phyloP scores from a whole-genome alignment of 371 early-diverging fungal genomes.

The Smittium mucronatum region DNA sequence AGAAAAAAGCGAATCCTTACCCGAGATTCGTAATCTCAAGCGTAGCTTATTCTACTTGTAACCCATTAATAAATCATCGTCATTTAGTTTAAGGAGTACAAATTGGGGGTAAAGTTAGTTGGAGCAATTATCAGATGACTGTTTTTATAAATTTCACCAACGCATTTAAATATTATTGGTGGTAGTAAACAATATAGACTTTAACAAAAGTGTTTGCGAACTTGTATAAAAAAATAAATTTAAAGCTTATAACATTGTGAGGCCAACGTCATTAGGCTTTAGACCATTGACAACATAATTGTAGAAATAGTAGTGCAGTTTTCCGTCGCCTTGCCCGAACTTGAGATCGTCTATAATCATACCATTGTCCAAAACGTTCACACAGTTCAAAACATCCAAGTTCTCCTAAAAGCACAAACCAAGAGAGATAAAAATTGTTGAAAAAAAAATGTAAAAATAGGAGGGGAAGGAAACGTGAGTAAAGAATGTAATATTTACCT shows the following conservation, averaged over 20 bases:
- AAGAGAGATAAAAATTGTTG: background rate
- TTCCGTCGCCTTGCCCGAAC: conserved; percentile 88
- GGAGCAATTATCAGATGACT: too few species aligned
- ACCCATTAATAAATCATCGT: too few species aligned
- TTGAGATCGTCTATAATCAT: conserved; percentile 62
- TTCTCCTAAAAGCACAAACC: conserved; percentile 1
- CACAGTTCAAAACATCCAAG: conserved; percentile 87
- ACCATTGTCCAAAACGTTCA: conserved; percentile 74
- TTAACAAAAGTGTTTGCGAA: too few species aligned
- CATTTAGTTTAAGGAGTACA: too few species aligned
- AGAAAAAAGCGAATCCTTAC: too few species aligned
- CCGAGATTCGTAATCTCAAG: too few species aligned
- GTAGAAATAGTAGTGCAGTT: conserved; percentile 86
- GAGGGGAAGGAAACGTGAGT: background rate
- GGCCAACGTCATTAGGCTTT: conserved; percentile 52
- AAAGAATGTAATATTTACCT: conserved; percentile 29
- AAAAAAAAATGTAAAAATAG: background rate
- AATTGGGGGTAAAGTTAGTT: too few species aligned
- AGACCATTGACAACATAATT: conserved; percentile 76
- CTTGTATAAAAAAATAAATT: too few species aligned
- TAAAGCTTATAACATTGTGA: conserved; percentile 77
- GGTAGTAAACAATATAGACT: too few species aligned
- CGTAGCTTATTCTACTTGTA: too few species aligned
- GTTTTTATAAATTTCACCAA: too few species aligned
- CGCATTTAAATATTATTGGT: too few species aligned